These are phyloP conservation scores for Neurospora sp. DNA, from an alignment of 495 filamentous ascomycete genomes.

Conservation along the genomic window DNA sequence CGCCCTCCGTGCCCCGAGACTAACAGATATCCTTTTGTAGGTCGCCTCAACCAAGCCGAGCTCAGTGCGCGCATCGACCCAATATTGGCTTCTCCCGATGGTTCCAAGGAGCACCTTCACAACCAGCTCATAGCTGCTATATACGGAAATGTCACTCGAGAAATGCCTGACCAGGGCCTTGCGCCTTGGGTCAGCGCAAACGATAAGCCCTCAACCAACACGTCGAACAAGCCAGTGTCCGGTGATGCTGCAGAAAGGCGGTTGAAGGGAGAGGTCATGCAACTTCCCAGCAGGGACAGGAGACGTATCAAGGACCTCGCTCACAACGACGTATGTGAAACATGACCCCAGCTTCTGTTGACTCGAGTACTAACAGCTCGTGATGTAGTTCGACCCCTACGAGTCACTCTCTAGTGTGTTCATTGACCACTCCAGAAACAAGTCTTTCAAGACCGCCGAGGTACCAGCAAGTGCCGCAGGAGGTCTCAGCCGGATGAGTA, in stretches of 20 bases:
- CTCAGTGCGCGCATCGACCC: constrained; percentile 65
- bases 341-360: too few relatives aligned
- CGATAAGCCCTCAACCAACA: constrained; percentile 74
- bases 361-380: constrained; percentile 5
- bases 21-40: constrained; percentile 29
- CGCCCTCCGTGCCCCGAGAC: constrained; percentile 2
- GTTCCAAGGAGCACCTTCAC: constrained; percentile 70
- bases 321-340: constrained; percentile 39
- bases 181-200: constrained; percentile 93
- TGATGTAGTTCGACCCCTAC: constrained; percentile 51
- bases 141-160: constrained; percentile 74
- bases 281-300: constrained; percentile 73
- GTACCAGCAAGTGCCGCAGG: constrained; percentile 70
- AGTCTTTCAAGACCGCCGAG: constrained; percentile 53
- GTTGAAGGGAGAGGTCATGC: constrained; percentile 91
- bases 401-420: constrained; percentile 55
- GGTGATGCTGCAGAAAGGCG: constrained; percentile 87
- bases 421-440: constrained; percentile 58
- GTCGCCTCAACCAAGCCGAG: constrained; percentile 77
- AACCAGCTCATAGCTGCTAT: constrained; percentile 84
- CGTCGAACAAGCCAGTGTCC: constrained; percentile 65
- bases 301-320: constrained; percentile 72
- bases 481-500: constrained; percentile 81
- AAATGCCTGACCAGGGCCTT: constrained; percentile 83
- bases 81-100: constrained; percentile 56